Base-by-base conservation (phyloP, 805 yeast species). In the Cyberlindnera maritima region DNA sequence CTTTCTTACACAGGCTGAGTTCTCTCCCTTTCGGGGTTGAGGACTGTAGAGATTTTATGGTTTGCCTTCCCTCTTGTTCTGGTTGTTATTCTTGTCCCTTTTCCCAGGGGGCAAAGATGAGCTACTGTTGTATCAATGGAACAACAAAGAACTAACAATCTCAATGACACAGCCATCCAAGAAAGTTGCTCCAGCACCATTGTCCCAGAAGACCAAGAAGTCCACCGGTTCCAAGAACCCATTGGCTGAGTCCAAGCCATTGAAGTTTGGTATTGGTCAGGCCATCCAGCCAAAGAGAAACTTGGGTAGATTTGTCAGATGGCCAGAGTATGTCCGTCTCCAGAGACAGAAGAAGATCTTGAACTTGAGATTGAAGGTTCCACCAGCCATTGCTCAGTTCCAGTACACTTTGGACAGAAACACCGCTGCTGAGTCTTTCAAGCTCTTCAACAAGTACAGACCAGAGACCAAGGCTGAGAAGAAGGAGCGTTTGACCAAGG, bases 281-380 rank as follows among this genome's bases (percentile, higher is more conserved):
- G 77, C 85, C 60, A 67, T 92, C 65, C 98, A 92, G 77, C 96
- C 90, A 73, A 89, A 85, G 81, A 85, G 92, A 77, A 88, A 94
- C 85, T 83, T 94, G 70, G 79, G 96, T 54, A 90, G 98, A 77
- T 91, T 88, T 73, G 98, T 92, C 70, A 94, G 87, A 77, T 94
- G 99, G 99, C 99, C 99, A 71, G 94, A 86, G 77, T 90, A 92
- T 73, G 95, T 92, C 63, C 88, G 96, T 79, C 80, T 94, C 64
- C 99, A 92, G 81, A 91, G 99, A 83, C 98, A 94, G 79, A 94
- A 85, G 86, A 92, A 92, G 84, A 86, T 92, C 73, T 81, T 92
- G 73, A 78, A 84, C 66, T 73, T 91, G 75, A 91, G 99, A 85
- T 83, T 92, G 71, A 92, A 94, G 86, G 99, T 92, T 71, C 99